A percentile compares a stretch with the other conserved stretches of the same genome.
These are phyloP conservation scores for Aristolochia fimbriata DNA, from an alignment of 164 flowering plant species.

Conservation along the genomic window DNA sequence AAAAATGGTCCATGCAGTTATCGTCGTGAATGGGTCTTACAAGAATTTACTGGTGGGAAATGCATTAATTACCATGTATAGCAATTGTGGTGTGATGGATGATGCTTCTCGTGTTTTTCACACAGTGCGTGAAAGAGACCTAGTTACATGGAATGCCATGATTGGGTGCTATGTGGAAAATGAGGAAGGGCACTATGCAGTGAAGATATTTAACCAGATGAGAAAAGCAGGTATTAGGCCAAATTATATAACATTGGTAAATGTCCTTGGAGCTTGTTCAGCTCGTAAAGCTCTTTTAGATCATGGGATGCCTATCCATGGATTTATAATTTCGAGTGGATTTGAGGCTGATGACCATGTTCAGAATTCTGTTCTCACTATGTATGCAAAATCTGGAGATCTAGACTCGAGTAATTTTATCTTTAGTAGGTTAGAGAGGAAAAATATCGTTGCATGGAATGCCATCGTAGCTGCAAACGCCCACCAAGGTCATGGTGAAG, in stretches of 20 bases:
- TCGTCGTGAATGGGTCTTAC: constrained; percentile 33
- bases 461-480: constrained; percentile 72
- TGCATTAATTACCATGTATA: constrained; percentile 70
- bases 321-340: constrained; percentile 34
- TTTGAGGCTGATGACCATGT: constrained; percentile 50
- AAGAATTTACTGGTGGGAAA: constrained; percentile 60
- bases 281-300: constrained; percentile 27
- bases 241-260: constrained; percentile 60
- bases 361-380: constrained; percentile 62
- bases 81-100: constrained; percentile 38
- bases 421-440: constrained; percentile 30
- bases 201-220: constrained; percentile 42
- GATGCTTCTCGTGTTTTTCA: constrained; percentile 40
- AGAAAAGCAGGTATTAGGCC: constrained; percentile 24
- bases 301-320: constrained; percentile 63
- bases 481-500: constrained; percentile 54
- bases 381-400: constrained; percentile 81
- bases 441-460: constrained; percentile 49
- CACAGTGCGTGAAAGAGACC: constrained; percentile 36
- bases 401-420: constrained; percentile 37
- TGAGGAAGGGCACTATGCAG: constrained; percentile 39
- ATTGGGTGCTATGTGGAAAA: constrained; percentile 62
- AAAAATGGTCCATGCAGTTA: constrained; percentile 47
- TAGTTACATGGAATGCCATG: constrained; percentile 72
- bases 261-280: constrained; percentile 49